These are phyloP conservation scores for Fragilariopsis cylindrus DNA, from an alignment of 108 stramenopile species.

Conservation along the genomic window DNA sequence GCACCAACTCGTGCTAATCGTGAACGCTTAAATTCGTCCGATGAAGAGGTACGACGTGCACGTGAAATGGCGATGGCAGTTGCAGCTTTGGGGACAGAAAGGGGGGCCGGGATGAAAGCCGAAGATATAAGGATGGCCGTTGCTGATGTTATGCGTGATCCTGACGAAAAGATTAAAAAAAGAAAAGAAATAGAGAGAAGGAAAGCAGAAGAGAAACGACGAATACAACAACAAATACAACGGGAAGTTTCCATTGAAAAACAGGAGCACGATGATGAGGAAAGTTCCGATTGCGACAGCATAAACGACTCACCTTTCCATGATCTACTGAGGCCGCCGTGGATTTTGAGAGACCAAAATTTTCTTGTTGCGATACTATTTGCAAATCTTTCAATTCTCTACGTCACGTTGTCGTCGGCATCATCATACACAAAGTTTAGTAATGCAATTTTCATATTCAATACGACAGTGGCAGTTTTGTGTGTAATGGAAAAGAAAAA, in stretches of 20 bases:
- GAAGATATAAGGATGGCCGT: conserved; percentile 23
- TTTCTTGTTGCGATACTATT: background rate
- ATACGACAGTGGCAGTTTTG: conserved; percentile 8
- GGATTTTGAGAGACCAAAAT: conserved; percentile 13
- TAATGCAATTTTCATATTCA: conserved; percentile 13
- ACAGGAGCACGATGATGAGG: background rate
- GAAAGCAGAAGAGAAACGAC: background rate
- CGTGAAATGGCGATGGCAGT: conserved; percentile 27
- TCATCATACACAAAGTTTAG: conserved; percentile 3
- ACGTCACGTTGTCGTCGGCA: conserved; percentile 7
- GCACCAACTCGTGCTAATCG: background rate
- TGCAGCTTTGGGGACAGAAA: conserved; percentile 15
- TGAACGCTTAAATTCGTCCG: conserved; percentile 1
- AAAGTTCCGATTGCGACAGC: background rate
- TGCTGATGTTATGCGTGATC: conserved; percentile 12
- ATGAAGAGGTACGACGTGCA: conserved; percentile 18
- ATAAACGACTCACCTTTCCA: background rate
- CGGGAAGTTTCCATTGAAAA: no score
- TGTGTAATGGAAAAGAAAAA: conserved; percentile 8
- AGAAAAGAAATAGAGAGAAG: background rate
- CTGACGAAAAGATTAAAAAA: background rate
- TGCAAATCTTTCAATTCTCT: conserved; percentile 2
- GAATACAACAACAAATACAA: conserved; percentile 3
- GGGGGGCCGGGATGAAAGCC: background rate
- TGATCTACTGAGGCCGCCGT: conserved; percentile 9